Evolutionary conservation across 441 rosid genomes (phyloP).

Genomic region (Sinapis alba): DNA sequence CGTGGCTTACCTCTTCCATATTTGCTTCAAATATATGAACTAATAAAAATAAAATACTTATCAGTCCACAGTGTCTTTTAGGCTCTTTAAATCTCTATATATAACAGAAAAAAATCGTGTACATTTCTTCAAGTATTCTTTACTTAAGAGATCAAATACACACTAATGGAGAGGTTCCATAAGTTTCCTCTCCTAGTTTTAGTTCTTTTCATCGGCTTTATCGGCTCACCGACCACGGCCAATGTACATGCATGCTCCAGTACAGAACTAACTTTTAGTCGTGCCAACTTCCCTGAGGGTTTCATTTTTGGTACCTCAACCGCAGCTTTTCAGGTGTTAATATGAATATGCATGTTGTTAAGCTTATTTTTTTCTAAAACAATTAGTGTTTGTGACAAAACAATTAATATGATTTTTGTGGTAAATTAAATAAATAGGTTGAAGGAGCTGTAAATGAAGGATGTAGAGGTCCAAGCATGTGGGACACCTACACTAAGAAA

Average conservation of each 20-base stretch:
- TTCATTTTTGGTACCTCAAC: slow-evolving; percentile 42
- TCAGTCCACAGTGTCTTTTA: neutral
- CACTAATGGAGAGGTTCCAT: slow-evolving; percentile 31
- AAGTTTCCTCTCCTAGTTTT: slow-evolving; percentile 23
- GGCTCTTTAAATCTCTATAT: slow-evolving; percentile 20
- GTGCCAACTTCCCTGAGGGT: slow-evolving; percentile 36
- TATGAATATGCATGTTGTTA: neutral
- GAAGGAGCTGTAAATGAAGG: slow-evolving; percentile 69
- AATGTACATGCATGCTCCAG: slow-evolving; percentile 28
- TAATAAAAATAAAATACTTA: neutral
- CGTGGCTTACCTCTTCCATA: slow-evolving; percentile 12
- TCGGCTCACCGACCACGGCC: slow-evolving; percentile 15
- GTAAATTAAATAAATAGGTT: slow-evolving; percentile 43
- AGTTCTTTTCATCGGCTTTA: slow-evolving; percentile 20
- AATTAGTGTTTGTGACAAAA: neutral
- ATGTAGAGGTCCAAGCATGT: slow-evolving; percentile 63
- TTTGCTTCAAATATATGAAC: neutral
- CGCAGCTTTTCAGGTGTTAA: slow-evolving; percentile 39
- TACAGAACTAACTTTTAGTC: slow-evolving; percentile 35
- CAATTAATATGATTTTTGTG: slow-evolving; percentile 7
- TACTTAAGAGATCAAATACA: slow-evolving; percentile 16
- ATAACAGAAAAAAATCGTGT: slow-evolving; percentile 11
- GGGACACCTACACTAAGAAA: slow-evolving; percentile 61
- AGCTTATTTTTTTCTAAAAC: neutral
- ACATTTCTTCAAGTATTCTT: slow-evolving; percentile 2